phyloP scores from a whole-genome alignment of 345 rosid genomes.

The Linum lewisii region DNA sequence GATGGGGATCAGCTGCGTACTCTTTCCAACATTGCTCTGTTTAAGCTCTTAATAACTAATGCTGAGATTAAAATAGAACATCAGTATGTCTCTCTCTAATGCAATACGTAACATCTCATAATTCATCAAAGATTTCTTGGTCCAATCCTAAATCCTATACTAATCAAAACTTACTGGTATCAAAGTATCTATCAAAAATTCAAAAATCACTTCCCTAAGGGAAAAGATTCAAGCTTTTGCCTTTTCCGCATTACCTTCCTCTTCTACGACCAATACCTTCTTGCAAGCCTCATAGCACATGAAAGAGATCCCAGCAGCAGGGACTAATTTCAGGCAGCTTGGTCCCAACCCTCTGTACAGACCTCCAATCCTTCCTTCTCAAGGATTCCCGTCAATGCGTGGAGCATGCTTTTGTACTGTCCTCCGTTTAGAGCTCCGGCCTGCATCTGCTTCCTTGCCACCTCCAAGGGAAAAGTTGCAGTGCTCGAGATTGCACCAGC shows the following conservation, averaged over 20 bases:
- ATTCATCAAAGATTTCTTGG: no score
- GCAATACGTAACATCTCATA: no score
- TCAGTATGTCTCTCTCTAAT: no score
- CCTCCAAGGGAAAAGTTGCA: slow-evolving; percentile 23
- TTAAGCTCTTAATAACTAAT: no score
- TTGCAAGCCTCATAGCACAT: slow-evolving; percentile 98
- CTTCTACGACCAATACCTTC: slow-evolving; percentile 61
- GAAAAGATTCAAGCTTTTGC: neutral
- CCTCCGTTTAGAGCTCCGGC: slow-evolving; percentile 21
- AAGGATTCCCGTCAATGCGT: slow-evolving; percentile 15
- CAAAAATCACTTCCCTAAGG: neutral
- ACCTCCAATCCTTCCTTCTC: slow-evolving; percentile 18
- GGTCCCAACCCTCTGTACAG: slow-evolving; percentile 24
- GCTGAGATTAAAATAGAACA: no score
- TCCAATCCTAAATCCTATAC: no score
- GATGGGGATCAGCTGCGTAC: no score
- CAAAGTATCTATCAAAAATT: no score
- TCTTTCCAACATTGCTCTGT: no score
- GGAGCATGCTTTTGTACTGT: slow-evolving; percentile 20
- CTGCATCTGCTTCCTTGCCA: slow-evolving; percentile 24
- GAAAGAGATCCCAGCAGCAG: slow-evolving; percentile 95
- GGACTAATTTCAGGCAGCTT: slow-evolving; percentile 21
- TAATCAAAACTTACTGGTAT: no score
- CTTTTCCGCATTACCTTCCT: slow-evolving; percentile 14
- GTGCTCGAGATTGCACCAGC: slow-evolving; percentile 23